Evolutionary conservation across 1,139 yeast species (phyloP), one percentile per base, ranked within the genome.

Genomic region (Chernovozyma aurita): DNA sequence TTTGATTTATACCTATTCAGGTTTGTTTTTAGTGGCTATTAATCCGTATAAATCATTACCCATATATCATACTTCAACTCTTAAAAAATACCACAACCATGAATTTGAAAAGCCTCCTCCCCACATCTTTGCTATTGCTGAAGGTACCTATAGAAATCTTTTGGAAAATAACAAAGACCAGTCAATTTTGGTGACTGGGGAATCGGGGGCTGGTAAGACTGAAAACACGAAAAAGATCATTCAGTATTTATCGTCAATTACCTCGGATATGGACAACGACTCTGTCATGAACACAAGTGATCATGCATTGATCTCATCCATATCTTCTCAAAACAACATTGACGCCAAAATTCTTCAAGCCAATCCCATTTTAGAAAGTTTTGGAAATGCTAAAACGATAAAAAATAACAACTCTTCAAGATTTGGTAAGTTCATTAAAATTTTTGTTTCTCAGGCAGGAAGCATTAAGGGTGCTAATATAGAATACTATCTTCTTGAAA

Each of bases 171-270:
- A 67, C 35, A 81, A 80, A 50, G 85, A 90, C 58, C 98, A 94
- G 61, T 81, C 95, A 13, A 87, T 94, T 36, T 67, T 94, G 37
- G 97, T 94, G 11, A 94, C 98, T 1, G 99, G 99, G 43, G 99
- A 94, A 57, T 85, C 95, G 21, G 99, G 98, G 43, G 98, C 98
- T 0, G 98, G 98, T 39, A 92, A 92, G 57, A 92, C 98, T 0
- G 98, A 92, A 61, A 92, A 87, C 49, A 92, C 98, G n/a, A 92
- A 92, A 58, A 87, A 85, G 52, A 90, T 92, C 41, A 85, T 94
- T 45, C 97, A 90, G 57, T 92, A 88, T 58, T 70, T 94, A 39
- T 87, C 97, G 0, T 80, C 90, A 5, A 80, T 87, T 28, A 79
- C 92, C 1, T 47, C 30, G 6, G 30, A 28, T 6, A 5, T 13